Base-by-base conservation (phyloP, 164 flowering plant genomes). In the Saururus chinensis region DNA sequence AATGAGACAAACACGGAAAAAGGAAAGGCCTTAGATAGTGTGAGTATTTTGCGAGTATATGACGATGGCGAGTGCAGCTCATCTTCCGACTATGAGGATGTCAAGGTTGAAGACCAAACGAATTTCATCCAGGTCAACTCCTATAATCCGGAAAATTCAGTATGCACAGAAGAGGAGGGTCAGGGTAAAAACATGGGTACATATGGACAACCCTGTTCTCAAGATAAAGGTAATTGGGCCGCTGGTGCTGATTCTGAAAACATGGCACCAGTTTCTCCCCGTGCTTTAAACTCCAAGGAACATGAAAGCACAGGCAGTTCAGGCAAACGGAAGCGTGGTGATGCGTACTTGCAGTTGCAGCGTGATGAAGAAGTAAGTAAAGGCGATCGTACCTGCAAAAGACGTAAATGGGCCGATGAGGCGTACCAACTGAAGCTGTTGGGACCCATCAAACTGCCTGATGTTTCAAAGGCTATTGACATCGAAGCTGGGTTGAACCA, bases 381-480 rank as follows among this genome's bases (percentile, higher is more conserved):
- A 60, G 73, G 37, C 24, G 75, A 68, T 24, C 53, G 23, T 59
- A 60, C 64, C 13, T 8, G 69, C 48, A 80, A 75, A 64, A 66
- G 69, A 71, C 68, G 59, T 63, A 72, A 69, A 61, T 72, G 78
- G 79, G 66, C 42, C 51, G 55, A 10, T 60, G 73, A 68, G 42
- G 71, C 53, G 26, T 61, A 73, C 6, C 66, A 53, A 53, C 26
- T 75, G 4, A 80, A 73, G 71, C 64, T 73, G 63, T 64, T 80
- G 56, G 83, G 83, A 30, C 79, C 81, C 21, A 60, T 80, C 59
- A 74, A 80, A 30, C 69, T 77, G 35, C 78, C 84, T 10, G 66
- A 73, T 62, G 71, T 75, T 40, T 53, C 60, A 56, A 60, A 65
- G 40, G 56, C 41, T 19, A 19, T 53, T 48, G 57, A 22, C 53